A percentile compares a stretch with the other conserved stretches of the same genome.
Conservation (phyloP, 1,139 yeast species). For the Saccharomycopsis hybrid region DNA sequence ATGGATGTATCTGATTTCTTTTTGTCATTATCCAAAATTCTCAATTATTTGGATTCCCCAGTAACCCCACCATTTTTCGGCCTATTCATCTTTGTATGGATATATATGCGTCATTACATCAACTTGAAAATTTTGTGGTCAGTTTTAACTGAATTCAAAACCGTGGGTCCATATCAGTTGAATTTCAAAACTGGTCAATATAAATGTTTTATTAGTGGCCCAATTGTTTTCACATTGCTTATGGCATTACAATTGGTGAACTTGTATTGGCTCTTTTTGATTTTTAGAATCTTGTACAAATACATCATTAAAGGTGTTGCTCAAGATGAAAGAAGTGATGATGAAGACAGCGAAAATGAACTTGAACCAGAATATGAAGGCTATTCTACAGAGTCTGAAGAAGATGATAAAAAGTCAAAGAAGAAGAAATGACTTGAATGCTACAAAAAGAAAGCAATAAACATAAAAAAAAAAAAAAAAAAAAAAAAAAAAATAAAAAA, state of each 20-base stretch:
- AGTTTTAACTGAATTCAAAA: slow-evolving; percentile 74
- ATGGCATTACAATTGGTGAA: slow-evolving; percentile 81
- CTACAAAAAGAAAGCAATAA: neutral
- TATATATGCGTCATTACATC: slow-evolving; percentile 81
- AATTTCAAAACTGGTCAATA: slow-evolving; percentile 92
- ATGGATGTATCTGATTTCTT: slow-evolving; percentile 96
- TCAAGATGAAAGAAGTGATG: slow-evolving; percentile 88
- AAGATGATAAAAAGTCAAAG: neutral
- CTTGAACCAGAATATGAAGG: slow-evolving; percentile 13
- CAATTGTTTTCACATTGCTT: slow-evolving; percentile 73
- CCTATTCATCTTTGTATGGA: slow-evolving; percentile 69
- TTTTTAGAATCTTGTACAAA: slow-evolving; percentile 70
- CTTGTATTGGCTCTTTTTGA: slow-evolving; percentile 78
- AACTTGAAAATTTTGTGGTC: slow-evolving; percentile 82
- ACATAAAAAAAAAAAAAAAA: neutral
- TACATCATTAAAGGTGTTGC: slow-evolving; percentile 46
- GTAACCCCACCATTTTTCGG: slow-evolving; percentile 60
- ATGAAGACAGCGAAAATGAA: slow-evolving; percentile 45
- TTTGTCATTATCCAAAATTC: slow-evolving; percentile 72
- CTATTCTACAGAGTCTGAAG: slow-evolving; percentile 15
- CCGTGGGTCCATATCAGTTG: slow-evolving; percentile 75
- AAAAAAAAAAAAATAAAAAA: slow-evolving; percentile 3
- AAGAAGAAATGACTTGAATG: slow-evolving; percentile 1
- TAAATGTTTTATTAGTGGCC: slow-evolving; percentile 93
- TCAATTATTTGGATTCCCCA: slow-evolving; percentile 72